These are phyloP conservation scores for Colletotrichum filicis DNA, from an alignment of 2,329 filamentous ascomycete species.

Conservation along the genomic window DNA sequence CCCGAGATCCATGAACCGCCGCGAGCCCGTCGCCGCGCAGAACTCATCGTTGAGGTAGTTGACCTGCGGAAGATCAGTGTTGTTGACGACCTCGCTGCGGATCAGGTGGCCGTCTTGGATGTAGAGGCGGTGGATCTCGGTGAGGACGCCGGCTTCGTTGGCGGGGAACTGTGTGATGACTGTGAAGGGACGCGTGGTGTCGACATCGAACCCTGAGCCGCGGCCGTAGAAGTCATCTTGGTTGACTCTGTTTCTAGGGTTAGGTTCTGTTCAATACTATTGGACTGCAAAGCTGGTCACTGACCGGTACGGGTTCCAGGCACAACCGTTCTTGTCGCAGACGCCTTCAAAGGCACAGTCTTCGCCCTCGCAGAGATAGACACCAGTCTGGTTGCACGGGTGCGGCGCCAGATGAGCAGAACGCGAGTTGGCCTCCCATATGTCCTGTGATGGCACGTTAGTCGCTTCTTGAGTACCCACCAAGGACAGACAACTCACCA, in stretches of 20 bases:
- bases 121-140: constrained; percentile 60
- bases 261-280: not conserved
- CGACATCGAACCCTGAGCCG: constrained; percentile 43
- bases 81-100: constrained; percentile 51
- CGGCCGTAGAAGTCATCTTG: constrained; percentile 46
- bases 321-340: constrained; percentile 57
- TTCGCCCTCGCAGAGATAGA: constrained; percentile 56
- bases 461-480: not conserved
- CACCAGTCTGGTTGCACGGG: constrained; percentile 55
- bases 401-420: constrained; percentile 60
- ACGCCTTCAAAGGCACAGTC: constrained; percentile 51
- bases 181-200: constrained; percentile 51
- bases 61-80: constrained; percentile 42
- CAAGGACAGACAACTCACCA: constrained; percentile 40
- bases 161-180: constrained; percentile 63
- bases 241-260: constrained; percentile 32
- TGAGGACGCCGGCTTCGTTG: constrained; percentile 48
- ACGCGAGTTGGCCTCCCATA: constrained; percentile 64
- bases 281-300: not conserved
- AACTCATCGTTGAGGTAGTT: constrained; percentile 50
- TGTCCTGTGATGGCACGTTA: constrained; percentile 46
- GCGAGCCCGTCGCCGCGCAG: constrained; percentile 45
- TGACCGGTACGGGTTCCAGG: constrained; percentile 52
- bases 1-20: constrained; percentile 49
- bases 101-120: constrained; percentile 60